Percentiles rank a stretch among this genome's conserved stretches.
Evolutionary conservation across 2,329 filamentous ascomycete species (phyloP).

Genomic region (Hypoxylon sp.): DNA sequence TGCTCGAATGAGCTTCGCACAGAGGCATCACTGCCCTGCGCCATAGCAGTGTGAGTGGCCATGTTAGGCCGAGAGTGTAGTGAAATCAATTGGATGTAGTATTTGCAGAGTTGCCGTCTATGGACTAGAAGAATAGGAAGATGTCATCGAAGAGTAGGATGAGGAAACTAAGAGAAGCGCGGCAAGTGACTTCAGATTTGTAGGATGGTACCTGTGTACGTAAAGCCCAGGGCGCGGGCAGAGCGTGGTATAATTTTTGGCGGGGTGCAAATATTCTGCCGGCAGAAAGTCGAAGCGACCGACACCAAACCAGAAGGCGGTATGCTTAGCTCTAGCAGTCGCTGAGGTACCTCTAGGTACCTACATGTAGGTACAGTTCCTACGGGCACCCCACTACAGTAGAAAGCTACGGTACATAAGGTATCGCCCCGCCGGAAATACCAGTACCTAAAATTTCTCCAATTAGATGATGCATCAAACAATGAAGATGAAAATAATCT

Average conservation of each 20-base stretch:
- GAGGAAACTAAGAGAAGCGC: background rate
- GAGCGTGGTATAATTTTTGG: constrained; percentile 9
- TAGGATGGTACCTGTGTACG: background rate
- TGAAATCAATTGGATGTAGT: background rate
- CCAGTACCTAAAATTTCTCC: background rate
- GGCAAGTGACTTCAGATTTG: background rate
- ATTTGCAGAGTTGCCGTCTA: background rate
- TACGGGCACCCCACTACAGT: too few relatives aligned
- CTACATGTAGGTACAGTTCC: too few relatives aligned
- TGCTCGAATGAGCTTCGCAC: constrained; percentile 44
- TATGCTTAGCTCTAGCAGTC: too few relatives aligned
- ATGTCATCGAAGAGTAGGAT: background rate
- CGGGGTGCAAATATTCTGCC: constrained; percentile 20
- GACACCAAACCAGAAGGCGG: constrained; percentile 4
- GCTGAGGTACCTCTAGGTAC: too few relatives aligned
- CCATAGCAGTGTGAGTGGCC: constrained; percentile 49
- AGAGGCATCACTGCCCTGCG: constrained; percentile 45
- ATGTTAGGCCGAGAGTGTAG: constrained; percentile 25
- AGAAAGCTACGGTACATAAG: too few relatives aligned
- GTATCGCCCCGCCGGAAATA: too few relatives aligned
- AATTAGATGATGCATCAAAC: too few relatives aligned
- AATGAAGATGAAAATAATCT: too few relatives aligned
- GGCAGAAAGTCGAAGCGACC: constrained; percentile 24
- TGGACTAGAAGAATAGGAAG: background rate
- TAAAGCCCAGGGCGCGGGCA: background rate